Percentiles rank a stretch among this genome's conserved stretches.
phyloP scores from a whole-genome alignment of 1,284 basidiomycete species.

The Sanghuangporus baumii region DNA sequence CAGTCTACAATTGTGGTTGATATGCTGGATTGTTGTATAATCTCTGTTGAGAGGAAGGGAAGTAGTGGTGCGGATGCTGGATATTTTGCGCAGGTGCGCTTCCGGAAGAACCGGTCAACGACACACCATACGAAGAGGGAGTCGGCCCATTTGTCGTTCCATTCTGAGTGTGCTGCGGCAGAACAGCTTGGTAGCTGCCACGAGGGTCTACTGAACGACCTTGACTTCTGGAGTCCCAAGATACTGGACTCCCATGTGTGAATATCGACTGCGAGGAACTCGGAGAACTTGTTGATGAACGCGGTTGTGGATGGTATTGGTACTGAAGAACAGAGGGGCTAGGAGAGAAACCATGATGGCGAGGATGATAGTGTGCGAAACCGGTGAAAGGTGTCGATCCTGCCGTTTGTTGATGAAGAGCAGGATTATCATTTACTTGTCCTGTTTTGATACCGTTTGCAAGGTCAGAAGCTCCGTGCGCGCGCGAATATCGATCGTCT shows the following conservation, averaged over 20 bases:
- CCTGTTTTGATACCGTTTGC: too few relatives aligned
- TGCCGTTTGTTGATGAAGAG: not conserved
- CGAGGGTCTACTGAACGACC: not conserved
- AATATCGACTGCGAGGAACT: not conserved
- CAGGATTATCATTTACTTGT: not conserved
- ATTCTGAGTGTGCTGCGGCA: not conserved
- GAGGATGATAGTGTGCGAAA: slow-evolving; percentile 48
- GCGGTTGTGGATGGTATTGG: slow-evolving; percentile 6
- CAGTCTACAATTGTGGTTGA: slow-evolving; percentile 10
- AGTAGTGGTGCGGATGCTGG: not conserved
- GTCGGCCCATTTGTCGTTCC: not conserved
- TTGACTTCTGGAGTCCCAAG: not conserved
- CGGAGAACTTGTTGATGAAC: not conserved
- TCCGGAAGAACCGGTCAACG: not conserved
- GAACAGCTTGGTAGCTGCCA: not conserved
- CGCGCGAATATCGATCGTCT: not conserved
- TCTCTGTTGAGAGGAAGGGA: not conserved
- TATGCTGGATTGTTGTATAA: not conserved
- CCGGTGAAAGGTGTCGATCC: slow-evolving; percentile 24
- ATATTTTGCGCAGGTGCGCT: not conserved
- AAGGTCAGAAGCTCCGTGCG: not conserved
- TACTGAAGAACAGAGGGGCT: slow-evolving; percentile 19
- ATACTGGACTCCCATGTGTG: not conserved
- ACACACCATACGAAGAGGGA: not conserved
- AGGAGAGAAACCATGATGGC: slow-evolving; percentile 37